Evolutionary conservation across 2,329 filamentous ascomycete genomes (phyloP).

Genomic region (Alternaria rosae): DNA sequence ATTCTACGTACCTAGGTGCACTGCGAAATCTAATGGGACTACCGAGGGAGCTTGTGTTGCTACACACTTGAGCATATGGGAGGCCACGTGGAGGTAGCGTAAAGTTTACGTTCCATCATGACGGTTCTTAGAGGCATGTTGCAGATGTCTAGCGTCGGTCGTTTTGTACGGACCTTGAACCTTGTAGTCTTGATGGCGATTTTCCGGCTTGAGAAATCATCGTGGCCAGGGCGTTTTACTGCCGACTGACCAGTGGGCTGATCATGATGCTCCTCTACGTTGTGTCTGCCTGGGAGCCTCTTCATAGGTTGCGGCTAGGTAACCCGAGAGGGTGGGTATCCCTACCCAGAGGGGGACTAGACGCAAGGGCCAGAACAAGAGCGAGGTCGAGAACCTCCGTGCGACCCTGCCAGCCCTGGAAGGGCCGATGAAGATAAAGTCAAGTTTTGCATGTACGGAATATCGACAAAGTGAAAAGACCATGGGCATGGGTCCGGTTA

Average conservation of each 20-base stretch:
- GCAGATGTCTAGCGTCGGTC: not conserved
- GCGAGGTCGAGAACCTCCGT: slow-evolving; percentile 1
- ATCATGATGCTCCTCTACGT: slow-evolving; percentile 1
- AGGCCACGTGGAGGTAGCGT: not conserved
- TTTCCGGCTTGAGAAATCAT: not conserved
- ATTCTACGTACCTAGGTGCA: not conserved
- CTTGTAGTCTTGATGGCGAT: not conserved
- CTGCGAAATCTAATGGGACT: not conserved
- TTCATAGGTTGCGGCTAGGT: not conserved
- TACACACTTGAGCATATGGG: not conserved
- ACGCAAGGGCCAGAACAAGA: slow-evolving; percentile 1
- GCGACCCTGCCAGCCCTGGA: not conserved
- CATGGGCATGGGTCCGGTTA: not conserved
- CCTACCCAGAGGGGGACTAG: not conserved
- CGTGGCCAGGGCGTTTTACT: not conserved
- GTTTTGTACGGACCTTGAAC: not conserved
- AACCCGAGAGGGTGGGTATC: not conserved
- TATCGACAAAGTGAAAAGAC: not conserved
- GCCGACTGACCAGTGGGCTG: not conserved
- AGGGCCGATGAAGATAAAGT: not conserved
- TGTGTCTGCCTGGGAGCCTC: not conserved
- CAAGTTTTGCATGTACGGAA: not conserved
- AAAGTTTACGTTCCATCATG: not conserved
- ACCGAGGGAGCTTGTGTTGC: not conserved
- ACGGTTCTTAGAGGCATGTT: not conserved